Percentiles rank a stretch among this genome's conserved stretches.
phyloP scores from a whole-genome alignment of 2,329 filamentous ascomycete genomes.

The Colletotrichum ledebouriae region DNA sequence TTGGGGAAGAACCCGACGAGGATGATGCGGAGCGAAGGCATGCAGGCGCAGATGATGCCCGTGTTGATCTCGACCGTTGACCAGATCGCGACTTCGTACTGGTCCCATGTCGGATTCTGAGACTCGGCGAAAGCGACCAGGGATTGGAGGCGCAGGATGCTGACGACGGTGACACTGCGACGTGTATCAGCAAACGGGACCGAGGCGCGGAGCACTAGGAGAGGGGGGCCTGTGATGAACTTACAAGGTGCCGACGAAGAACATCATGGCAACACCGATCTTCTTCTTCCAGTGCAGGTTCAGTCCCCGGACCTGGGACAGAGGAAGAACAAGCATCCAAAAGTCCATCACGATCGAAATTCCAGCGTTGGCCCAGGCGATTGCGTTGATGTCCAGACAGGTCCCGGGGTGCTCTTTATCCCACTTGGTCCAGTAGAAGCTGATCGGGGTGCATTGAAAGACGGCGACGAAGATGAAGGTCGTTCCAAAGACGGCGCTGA shows the following conservation, averaged over 20 bases:
- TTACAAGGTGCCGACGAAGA: constrained; percentile 62
- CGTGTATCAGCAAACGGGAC: constrained; percentile 12
- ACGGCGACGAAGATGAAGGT: constrained; percentile 58
- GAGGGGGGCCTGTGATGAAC: constrained; percentile 25
- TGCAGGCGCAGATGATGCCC: constrained; percentile 54
- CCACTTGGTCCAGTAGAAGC: constrained; percentile 67
- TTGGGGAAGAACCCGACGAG: constrained; percentile 56
- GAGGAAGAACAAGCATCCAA: constrained; percentile 65
- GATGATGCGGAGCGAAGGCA: constrained; percentile 53
- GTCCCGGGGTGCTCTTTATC: constrained; percentile 59
- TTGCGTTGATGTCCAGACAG: constrained; percentile 63
- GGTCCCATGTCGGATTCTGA: constrained; percentile 53
- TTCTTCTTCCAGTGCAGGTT: constrained; percentile 63
- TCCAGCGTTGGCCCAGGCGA: constrained; percentile 65
- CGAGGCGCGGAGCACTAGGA: background rate
- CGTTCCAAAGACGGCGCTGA: constrained; percentile 56
- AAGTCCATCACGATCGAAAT: constrained; percentile 66
- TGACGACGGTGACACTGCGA: constrained; percentile 54
- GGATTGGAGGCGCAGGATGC: constrained; percentile 53
- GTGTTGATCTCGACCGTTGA: constrained; percentile 56
- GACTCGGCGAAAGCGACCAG: constrained; percentile 50
- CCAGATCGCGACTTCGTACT: constrained; percentile 52
- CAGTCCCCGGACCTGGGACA: constrained; percentile 58
- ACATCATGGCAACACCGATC: constrained; percentile 63
- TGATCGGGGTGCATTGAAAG: constrained; percentile 66